Base-by-base conservation (phyloP, 2,329 filamentous ascomycete genomes). In the Orbilia quercus region DNA sequence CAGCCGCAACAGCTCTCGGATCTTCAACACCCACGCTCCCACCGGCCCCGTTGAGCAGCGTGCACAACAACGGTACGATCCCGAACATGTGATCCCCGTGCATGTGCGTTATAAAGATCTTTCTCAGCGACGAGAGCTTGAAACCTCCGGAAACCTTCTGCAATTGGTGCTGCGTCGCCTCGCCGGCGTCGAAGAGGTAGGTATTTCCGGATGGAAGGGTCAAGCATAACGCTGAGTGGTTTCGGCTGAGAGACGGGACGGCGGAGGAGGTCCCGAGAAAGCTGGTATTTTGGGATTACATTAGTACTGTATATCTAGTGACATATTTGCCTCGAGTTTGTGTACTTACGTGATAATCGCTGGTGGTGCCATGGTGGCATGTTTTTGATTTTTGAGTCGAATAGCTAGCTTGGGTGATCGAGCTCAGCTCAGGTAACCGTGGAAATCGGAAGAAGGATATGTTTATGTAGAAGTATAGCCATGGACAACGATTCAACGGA, bases 51-150 rank as follows among this genome's bases (percentile, higher is more conserved):
- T 77, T 77, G 34, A 77, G 58, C 44, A 77, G 42, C 1, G 76
- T 77, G 45, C 71, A 57, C 16, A 77, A 64, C 16, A 77, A 54
- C 12, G 76, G 76, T 18, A 74, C 74, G 12, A 76, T 57, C 1
- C 76, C 76, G 23, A 76, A 77, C 48, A 77, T 55, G 59, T 77
- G 76, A 55, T 77, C 76, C 22, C 76, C 76, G 47, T 77, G 76
- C 53, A 77, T 73, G 40, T 77, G 76, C 1, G 76, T 77, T 45
- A 77, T 77, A 53, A 77, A 77, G 31, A 77, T 77, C 48, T 74
- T 75, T n/a, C 58, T 63, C 12, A 77, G 38, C 6, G 44, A 48
- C 1, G 66, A 65, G 7, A 55, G 40, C 40, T 69, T 69, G 31
- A 74, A 75, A 6, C 70, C 70, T 2, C 62, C 70, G 2, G 70